Evolutionary conservation across 2,329 filamentous ascomycete genomes (phyloP).

Genomic region (Xylariaceae sp.): DNA sequence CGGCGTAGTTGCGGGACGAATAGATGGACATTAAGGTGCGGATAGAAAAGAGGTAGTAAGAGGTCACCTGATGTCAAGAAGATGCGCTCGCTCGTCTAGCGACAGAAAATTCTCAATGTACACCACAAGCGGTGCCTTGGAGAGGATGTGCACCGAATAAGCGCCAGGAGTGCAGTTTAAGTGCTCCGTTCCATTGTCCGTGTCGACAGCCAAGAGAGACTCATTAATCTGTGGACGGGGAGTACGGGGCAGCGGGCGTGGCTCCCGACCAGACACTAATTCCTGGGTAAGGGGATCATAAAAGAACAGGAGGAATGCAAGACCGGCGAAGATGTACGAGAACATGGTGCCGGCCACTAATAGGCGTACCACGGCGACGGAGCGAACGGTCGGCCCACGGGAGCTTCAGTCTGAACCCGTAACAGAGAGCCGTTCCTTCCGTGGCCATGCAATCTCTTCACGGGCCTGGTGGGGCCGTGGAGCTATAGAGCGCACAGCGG

Average conservation of each 20-base stretch:
- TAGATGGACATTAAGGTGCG: neutral
- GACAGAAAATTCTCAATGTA: slow-evolving; percentile 52
- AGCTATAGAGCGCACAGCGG: neutral
- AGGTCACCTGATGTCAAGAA: slow-evolving; percentile 49
- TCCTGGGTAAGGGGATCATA: slow-evolving; percentile 42
- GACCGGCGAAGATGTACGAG: slow-evolving; percentile 41
- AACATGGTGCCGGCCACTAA: slow-evolving; percentile 36
- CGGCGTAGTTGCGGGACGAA: neutral
- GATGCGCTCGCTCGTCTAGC: slow-evolving; percentile 41
- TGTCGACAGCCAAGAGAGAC: slow-evolving; percentile 48
- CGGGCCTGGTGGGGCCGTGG: neutral
- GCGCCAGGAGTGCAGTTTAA: slow-evolving; percentile 37
- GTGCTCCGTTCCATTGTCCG: slow-evolving; percentile 33
- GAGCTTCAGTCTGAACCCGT: neutral
- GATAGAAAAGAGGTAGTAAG: neutral
- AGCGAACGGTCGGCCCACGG: neutral
- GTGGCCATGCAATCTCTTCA: neutral
- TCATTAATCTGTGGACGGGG: slow-evolving; percentile 47
- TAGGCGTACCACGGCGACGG: slow-evolving; percentile 2
- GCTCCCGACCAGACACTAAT: slow-evolving; percentile 30
- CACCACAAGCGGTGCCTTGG: slow-evolving; percentile 48
- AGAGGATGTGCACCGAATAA: slow-evolving; percentile 47
- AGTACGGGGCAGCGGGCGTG: slow-evolving; percentile 33
- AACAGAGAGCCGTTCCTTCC: neutral
- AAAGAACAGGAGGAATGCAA: slow-evolving; percentile 43